Percentiles rank a stretch among this genome's conserved stretches.
Conservation (phyloP, 768 basidiomycete species). For the Paxillus rubicundulus region DNA sequence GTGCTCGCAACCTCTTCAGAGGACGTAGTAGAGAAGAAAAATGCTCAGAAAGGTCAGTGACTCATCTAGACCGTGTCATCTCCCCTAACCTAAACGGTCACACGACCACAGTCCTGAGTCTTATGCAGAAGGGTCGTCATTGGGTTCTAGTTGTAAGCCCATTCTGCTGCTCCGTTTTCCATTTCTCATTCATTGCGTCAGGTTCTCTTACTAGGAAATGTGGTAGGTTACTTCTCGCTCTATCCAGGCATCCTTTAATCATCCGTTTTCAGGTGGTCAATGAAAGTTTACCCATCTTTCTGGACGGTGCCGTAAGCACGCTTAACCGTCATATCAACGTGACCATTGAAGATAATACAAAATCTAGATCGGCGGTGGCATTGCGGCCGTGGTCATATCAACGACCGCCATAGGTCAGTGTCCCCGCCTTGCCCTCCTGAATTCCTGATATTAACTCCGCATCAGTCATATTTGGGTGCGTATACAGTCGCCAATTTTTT, state of each 20-base stretch:
- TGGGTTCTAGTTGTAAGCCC: slow-evolving; percentile 86
- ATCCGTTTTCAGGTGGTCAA: slow-evolving; percentile 62
- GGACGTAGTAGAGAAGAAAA: slow-evolving; percentile 59
- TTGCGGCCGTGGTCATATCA: slow-evolving; percentile 76
- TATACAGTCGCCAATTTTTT: background rate
- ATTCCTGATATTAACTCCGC: background rate
- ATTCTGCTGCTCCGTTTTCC: background rate
- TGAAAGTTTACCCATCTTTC: slow-evolving; percentile 79
- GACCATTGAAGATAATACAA: background rate
- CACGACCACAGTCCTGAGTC: slow-evolving; percentile 41
- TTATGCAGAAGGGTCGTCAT: slow-evolving; percentile 70
- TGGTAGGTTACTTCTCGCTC: slow-evolving; percentile 46
- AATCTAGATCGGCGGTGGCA: slow-evolving; percentile 58
- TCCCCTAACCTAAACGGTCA: slow-evolving; percentile 2
- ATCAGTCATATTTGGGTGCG: slow-evolving; percentile 80
- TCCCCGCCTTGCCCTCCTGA: background rate
- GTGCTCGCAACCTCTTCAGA: slow-evolving; percentile 83
- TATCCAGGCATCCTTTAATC: background rate
- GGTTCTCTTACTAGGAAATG: slow-evolving; percentile 88
- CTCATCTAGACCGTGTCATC: background rate
- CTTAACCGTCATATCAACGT: background rate
- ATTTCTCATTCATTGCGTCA: slow-evolving; percentile 25
- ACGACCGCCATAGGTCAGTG: slow-evolving; percentile 54
- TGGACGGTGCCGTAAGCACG: slow-evolving; percentile 59
- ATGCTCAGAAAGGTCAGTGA: slow-evolving; percentile 64